Conservation (phyloP, 1,284 basidiomycete species). For the Neonothopanus nambi region DNA sequence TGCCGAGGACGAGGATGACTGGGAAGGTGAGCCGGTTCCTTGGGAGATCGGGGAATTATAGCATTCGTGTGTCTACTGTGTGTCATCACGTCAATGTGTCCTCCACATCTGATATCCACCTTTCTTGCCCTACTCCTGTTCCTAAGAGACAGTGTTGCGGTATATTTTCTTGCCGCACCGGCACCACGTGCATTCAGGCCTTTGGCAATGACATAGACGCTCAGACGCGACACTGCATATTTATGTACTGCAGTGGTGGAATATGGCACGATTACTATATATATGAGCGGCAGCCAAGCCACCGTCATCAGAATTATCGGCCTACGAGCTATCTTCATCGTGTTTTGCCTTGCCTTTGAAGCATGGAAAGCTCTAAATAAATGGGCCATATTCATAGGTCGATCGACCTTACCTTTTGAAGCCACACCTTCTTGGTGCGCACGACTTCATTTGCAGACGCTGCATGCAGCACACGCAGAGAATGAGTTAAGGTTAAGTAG, state of each 20-base stretch:
- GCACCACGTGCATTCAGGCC: no score
- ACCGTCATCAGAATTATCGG: no score
- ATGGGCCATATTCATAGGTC: neutral
- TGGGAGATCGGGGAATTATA: constrained; percentile 77
- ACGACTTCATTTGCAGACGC: constrained; percentile 12
- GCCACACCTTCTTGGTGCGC: neutral
- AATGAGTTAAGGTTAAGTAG: constrained; percentile 33
- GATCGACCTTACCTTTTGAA: constrained; percentile 6
- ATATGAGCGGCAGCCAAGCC: no score
- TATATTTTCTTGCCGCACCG: no score
- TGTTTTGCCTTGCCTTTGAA: neutral
- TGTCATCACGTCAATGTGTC: no score
- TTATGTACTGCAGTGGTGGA: no score
- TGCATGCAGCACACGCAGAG: constrained; percentile 36
- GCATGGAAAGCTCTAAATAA: neutral
- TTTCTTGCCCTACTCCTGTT: no score
- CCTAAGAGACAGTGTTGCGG: no score
- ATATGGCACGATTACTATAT: no score
- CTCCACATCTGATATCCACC: no score
- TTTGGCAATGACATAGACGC: no score
- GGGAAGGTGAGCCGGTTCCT: constrained; percentile 78
- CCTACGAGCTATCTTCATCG: neutral
- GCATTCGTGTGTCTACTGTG: constrained; percentile 12
- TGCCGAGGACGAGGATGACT: constrained; percentile 66
- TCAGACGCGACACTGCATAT: no score